Base-by-base conservation (phyloP, 1,284 basidiomycete species). In the Ustilago sp. region DNA sequence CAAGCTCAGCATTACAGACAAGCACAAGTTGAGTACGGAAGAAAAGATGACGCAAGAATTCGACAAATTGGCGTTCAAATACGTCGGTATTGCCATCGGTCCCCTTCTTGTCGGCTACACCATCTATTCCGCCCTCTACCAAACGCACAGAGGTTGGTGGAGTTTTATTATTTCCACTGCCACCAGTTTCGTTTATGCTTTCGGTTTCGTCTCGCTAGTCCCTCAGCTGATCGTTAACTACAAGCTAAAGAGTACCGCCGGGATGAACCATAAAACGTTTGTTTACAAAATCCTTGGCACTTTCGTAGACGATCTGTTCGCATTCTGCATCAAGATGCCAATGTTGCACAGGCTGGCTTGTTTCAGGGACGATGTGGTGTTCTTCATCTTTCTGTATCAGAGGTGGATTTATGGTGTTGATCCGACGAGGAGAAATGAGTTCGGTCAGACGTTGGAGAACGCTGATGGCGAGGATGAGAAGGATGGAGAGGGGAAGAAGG, bases 11-110 rank as follows among this genome's bases (percentile, higher is more conserved):
- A 90, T 98, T 82, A 92, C 92, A 88, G 93, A 94, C 88, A 98
- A 98, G 87, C 94, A 98, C 84, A 91, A 94, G 67, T 89, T 98
- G 13, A 92, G 89, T 71, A 94, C 96, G 83, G 95, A 98, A 80
- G 96, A 98, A 88, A 94, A 93, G 89, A 95, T 93, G 88, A 98
- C 96, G n/a, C 94, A 98, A 87, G 94, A 98, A 91, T 82, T 91
- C 83, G 93, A 95, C 88, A 90, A 90, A 77, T 88, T 94, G 51
- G 94, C 94, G 2, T 95, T 94, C 91, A 91, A 90, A 85, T 96
- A 93, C 84, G 95, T 98, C 28, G 92, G 93, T 39, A 94, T 92
- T 85, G 92, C 91, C 74, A 91, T 94, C 8, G 91, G 93, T 59
- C 96, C 96, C 2, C 88, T 92, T 23, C 90, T 99, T 32, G 89